A percentile compares a stretch with the other conserved stretches of the same genome.
Conservation (phyloP, 2,329 filamentous ascomycete species). For the Microsporum ferrugineum region DNA sequence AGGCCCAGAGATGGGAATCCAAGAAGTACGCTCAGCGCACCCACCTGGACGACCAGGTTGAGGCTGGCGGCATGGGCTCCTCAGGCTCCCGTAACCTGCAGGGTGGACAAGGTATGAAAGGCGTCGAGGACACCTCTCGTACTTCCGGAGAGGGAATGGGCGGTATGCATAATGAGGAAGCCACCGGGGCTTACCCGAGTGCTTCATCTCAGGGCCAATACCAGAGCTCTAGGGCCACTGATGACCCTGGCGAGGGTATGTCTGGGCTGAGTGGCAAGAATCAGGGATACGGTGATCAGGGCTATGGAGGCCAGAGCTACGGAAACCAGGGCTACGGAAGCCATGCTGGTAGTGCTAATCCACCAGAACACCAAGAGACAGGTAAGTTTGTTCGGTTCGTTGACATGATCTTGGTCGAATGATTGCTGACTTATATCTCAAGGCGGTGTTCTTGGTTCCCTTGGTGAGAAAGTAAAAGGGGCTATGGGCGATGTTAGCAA, state of each 20-base stretch:
- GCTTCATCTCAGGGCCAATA: neutral
- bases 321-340: neutral
- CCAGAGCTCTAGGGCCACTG: neutral
- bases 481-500: slow-evolving; percentile 1
- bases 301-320: neutral
- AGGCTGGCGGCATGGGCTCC: neutral
- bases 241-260: slow-evolving; percentile 1
- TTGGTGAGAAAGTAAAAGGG: slow-evolving; percentile 10
- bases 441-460: slow-evolving; percentile 2
- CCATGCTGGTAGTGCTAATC: neutral
- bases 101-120: slow-evolving; percentile 1
- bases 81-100: neutral
- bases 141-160: neutral
- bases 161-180: neutral
- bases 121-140: neutral
- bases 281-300: neutral
- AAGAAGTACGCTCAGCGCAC: slow-evolving; percentile 5
- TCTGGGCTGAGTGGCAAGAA: neutral
- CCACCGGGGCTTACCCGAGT: neutral
- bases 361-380: neutral
- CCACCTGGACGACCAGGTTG: neutral
- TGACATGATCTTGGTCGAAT: neutral
- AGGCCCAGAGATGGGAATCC: slow-evolving; percentile 7
- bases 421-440: neutral
- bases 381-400: neutral